phyloP scores from a whole-genome alignment of 176 grass and related monocot genomes.

The Raddia distichophylla region DNA sequence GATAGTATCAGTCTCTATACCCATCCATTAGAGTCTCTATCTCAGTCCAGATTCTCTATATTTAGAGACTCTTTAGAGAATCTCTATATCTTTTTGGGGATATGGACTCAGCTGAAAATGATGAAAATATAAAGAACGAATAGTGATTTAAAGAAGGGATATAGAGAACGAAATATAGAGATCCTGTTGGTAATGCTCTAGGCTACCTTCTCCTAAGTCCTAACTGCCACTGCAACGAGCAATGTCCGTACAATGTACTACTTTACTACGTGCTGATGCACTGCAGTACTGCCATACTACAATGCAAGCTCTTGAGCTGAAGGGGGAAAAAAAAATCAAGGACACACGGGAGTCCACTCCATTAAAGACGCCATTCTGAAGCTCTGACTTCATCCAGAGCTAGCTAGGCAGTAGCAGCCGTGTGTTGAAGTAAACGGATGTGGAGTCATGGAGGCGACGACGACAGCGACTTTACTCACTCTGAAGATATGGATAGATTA shows the following conservation, averaged over 20 bases:
- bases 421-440: background rate
- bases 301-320: background rate
- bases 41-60: too few species aligned
- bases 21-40: too few species aligned
- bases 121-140: too few species aligned
- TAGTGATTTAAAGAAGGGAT: too few species aligned
- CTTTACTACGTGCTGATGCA: background rate
- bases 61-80: too few species aligned
- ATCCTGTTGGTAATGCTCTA: too few species aligned
- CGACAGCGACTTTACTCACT: background rate
- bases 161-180: too few species aligned
- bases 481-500: constrained; percentile 10
- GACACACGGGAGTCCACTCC: background rate
- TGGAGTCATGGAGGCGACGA: background rate
- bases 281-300: too few species aligned
- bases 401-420: background rate
- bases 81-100: too few species aligned
- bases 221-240: background rate
- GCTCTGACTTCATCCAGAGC: constrained; percentile 6
- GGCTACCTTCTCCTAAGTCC: background rate
- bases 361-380: background rate
- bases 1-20: too few species aligned
- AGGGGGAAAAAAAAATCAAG: background rate
- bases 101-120: too few species aligned
- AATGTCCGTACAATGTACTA: background rate